Base-by-base conservation (phyloP, 345 rosid species). In the Carallia brachiata region DNA sequence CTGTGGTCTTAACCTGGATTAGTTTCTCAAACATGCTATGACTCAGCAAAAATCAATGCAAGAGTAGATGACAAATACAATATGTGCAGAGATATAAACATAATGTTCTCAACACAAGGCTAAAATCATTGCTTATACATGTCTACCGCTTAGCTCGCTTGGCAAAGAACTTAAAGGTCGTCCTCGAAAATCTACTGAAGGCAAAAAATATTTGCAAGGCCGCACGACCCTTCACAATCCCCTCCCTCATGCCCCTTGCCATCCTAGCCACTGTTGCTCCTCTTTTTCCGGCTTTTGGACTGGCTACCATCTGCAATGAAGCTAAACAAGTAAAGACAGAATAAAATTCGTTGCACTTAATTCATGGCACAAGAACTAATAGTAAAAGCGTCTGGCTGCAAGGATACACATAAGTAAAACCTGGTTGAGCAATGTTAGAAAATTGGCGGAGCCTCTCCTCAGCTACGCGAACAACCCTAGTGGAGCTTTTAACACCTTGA, bases 401-500 rank as follows among this genome's bases (percentile, higher is more conserved):
- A 65, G 63, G 62, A 36, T 23, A 50, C 7, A 60, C 2, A 52
- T 12, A 23, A 12, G 32, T 44, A 56, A 57, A 81, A 85, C 85
- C 93, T 88, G 85, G 70, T 65, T 86, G 86, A 63, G 81, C 34
- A 74, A 75, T 78, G 77, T 81, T 79, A 10, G 89, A 79, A 9
- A 93, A 72, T 66, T 80, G 65, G 36, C 88, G 88, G 68, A 93
- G 80, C 73, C 88, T 87, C 84, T 91, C 96, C 82, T 91, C 98
- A 67, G 96, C 97, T 63, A 84, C 47, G 13, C 89, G 93, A 76
- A 93, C 96, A 48, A 87, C 94, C 67, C 79, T 78, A 37, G 98
- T 83, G 27, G 98, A 91, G 78, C 83, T 84, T 75, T 81, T 83
- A 74, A 91, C 96, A 65, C 97, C 95, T 81, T 85, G 97, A 32